Base-by-base conservation (phyloP, 306 rosid genomes). In the Corylus heterophylla region DNA sequence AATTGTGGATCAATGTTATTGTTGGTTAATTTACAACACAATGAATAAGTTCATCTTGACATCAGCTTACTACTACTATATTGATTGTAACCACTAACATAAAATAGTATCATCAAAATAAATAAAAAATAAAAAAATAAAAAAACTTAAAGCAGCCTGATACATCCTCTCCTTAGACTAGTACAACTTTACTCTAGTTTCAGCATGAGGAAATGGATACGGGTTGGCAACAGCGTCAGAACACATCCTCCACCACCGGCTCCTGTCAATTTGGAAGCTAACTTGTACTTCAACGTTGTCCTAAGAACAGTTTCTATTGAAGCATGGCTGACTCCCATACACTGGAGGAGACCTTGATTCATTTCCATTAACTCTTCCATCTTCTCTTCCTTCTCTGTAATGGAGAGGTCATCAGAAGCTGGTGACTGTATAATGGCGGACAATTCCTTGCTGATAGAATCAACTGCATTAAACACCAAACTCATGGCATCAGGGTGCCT, bases 191-290 rank as follows among this genome's bases (percentile, higher is more conserved):
- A n/a, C n/a, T n/a, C n/a, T n/a, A n/a, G n/a, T n/a, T n/a, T 29
- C 49, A 78, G 51, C 74, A 54, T 6, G 29, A 55, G n/a, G 71
- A 78, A 80, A 84, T 85, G 98, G 94, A 93, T 93, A 95, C 99
- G 81, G 80, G 84, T 91, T 18, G 98, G 99, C 90, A 95, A 84
- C 49, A 92, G 87, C 6, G 99, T 95, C 63, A 95, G 90, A 89
- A 95, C 99, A 86, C 99, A 95, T 75, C 99, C 99, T 44, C 99
- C 98, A 54, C 98, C 99, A 44, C 99, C 99, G 58, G 97, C 99
- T 85, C 99, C 99, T 11, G 99, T 95, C 83, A 95, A 88, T 69
- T 95, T 95, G 59, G 99, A 95, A 79, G 90, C 87, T 66, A 95
- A 79, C 87, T 86, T 87, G 89, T 93, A 95, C 78, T 92, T 95